Percentiles rank a stretch among this genome's conserved stretches.
phyloP scores from a whole-genome alignment of 352 stramenopile species.

The Phytophthora cajani region DNA sequence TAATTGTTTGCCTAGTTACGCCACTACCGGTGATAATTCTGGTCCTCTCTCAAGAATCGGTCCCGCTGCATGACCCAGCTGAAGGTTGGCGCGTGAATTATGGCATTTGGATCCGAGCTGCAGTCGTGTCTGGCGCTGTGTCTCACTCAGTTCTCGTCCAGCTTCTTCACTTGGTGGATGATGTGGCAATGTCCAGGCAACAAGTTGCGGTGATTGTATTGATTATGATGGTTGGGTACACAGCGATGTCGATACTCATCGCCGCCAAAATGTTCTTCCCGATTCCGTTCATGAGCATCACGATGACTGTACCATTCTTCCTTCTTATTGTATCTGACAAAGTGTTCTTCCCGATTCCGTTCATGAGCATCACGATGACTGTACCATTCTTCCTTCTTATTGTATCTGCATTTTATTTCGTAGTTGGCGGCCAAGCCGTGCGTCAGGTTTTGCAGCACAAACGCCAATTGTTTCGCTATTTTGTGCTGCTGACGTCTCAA shows the following conservation, averaged over 20 bases:
- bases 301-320: constrained; percentile 6
- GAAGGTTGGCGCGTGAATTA: constrained; percentile 11
- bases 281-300: constrained; percentile 27
- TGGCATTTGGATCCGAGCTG: constrained; percentile 9
- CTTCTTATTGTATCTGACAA: constrained; percentile 1
- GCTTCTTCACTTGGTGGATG: constrained; percentile 12
- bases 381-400: not conserved
- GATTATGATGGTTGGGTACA: not conserved
- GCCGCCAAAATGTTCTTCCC: constrained; percentile 12
- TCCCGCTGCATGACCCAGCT: constrained; percentile 3
- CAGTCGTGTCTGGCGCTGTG: not conserved
- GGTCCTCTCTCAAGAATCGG: constrained; percentile 1
- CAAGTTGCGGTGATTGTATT: constrained; percentile 9
- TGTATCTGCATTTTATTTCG: not conserved
- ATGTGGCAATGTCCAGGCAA: not conserved
- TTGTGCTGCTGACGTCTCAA: constrained; percentile 7
- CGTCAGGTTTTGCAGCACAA: constrained; percentile 2
- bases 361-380: constrained; percentile 18
- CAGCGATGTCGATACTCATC: not conserved
- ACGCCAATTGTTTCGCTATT: constrained; percentile 10
- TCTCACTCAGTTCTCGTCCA: not conserved
- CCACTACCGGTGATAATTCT: constrained; percentile 19
- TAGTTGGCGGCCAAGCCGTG: constrained; percentile 3
- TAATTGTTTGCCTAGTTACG: constrained; percentile 19
- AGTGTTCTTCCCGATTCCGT: constrained; percentile 26